phyloP scores from a whole-genome alignment of 176 grass and related monocot species.

The Ensete glaucum region DNA sequence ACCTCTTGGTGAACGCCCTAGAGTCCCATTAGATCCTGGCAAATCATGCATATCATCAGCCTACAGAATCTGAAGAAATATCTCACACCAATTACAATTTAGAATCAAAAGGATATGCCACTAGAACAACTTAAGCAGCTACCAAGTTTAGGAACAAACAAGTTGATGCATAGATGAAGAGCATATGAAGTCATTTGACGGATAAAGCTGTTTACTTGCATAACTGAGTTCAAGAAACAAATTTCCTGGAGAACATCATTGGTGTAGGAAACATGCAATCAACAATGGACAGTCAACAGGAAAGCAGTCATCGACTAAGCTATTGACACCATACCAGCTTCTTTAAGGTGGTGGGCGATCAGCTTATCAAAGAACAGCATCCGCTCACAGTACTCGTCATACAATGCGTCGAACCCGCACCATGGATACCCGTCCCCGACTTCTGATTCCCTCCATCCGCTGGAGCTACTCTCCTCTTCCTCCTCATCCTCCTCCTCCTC shows the following conservation, averaged over 20 bases:
- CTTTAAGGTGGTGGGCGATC: conserved; percentile 49
- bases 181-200: too few species aligned
- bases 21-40: conserved; percentile 36
- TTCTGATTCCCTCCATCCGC: conserved; percentile 45
- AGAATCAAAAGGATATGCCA: too few species aligned
- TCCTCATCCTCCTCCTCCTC: conserved; percentile 47
- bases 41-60: not conserved
- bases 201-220: too few species aligned
- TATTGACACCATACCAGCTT: conserved; percentile 35
- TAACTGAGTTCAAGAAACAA: too few species aligned
- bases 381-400: conserved; percentile 65
- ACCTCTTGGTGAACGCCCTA: conserved; percentile 60
- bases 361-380: conserved; percentile 77
- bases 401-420: conserved; percentile 62
- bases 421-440: conserved; percentile 32
- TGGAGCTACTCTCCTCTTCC: conserved; percentile 39
- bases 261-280: too few species aligned
- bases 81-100: too few species aligned
- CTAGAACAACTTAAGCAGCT: too few species aligned
- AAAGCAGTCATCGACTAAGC: too few species aligned
- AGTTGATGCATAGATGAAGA: too few species aligned
- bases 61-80: not conserved
- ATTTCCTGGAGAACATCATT: too few species aligned
- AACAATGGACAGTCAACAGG: not conserved
- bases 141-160: too few species aligned